Evolutionary conservation across 495 filamentous ascomycete genomes (phyloP), one percentile per base, ranked within the genome.

Genomic region (Cudoniella acicularis): DNA sequence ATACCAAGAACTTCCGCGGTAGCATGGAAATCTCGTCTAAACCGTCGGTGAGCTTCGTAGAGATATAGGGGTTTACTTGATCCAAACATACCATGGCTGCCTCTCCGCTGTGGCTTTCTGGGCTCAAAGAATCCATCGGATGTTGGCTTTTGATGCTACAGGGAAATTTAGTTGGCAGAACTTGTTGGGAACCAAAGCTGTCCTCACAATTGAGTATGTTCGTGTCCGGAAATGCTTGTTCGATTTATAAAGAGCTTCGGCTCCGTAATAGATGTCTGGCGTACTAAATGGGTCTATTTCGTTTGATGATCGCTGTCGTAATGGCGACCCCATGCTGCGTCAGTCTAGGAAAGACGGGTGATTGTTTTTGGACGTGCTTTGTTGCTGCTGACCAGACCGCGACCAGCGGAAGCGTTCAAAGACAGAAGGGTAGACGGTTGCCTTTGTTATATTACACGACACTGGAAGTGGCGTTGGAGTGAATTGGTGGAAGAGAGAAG

Each of bases 171-270:
- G 54, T 64, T 23, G 57, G 42, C 21, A 11, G 46, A 56, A 52
- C 47, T 24, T 22, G 22, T 13, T 17, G 3, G 10, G 18, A 36
- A n/a, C 25, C 21, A 18, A 51, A 41, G 16, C 51, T 43, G 13
- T 36, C 68, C 72, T 57, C 61, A 78, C 74, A 26, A 71, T 68
- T 1, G 78, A 80, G 51, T 74, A 79, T 26, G 77, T 81, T 30
- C 76, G 65, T 24, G 61, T 61, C 24, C 73, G 66, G 30, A 62
- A 67, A 54, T 76, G 63, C 48, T 54, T 54, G 27, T 16, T 43
- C 3, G 20, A 24, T 20, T 50, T 50, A 6, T 24, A 50, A 8
- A 9, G 6, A 9, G 48, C 20, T 13, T 50, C 48, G 25, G 23
- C 25, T 3, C 48, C 48, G 21, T 50, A 50, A 21, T 50, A 50